phyloP scores from a whole-genome alignment of 768 basidiomycete genomes.

The Lactifluus subvellereus region DNA sequence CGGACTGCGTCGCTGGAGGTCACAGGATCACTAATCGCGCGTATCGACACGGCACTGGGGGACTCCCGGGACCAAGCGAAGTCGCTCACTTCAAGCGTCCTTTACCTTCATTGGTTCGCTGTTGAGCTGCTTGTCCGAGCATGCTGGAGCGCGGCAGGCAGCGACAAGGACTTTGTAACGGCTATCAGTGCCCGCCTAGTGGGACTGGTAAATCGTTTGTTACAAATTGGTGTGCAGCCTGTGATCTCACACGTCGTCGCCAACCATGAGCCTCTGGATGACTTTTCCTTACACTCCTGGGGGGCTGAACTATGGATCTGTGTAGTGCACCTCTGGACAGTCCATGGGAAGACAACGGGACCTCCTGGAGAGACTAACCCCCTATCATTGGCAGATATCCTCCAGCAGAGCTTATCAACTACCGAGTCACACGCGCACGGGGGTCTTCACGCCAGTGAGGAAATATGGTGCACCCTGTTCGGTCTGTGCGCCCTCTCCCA shows the following conservation, averaged over 20 bases:
- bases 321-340: slow-evolving; percentile 43
- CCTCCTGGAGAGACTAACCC: slow-evolving; percentile 29
- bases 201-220: slow-evolving; percentile 35
- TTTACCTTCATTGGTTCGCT: slow-evolving; percentile 20
- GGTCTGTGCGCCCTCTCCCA: slow-evolving; percentile 71
- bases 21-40: slow-evolving; percentile 18
- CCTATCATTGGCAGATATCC: slow-evolving; percentile 38
- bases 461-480: slow-evolving; percentile 66
- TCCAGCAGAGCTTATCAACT: slow-evolving; percentile 35
- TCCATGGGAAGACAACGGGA: slow-evolving; percentile 17
- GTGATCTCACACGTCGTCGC: slow-evolving; percentile 38
- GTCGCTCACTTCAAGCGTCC: not conserved
- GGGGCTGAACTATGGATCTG: slow-evolving; percentile 71
- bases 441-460: slow-evolving; percentile 50
- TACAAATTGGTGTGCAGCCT: slow-evolving; percentile 47
- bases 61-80: not conserved
- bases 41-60: slow-evolving; percentile 12
- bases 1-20: slow-evolving; percentile 17
- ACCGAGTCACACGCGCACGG: slow-evolving; percentile 24
- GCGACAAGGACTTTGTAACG: slow-evolving; percentile 7
- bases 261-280: slow-evolving; percentile 32
- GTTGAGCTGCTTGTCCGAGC: slow-evolving; percentile 18
- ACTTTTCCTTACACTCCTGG: slow-evolving; percentile 36
- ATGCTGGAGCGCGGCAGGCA: not conserved
- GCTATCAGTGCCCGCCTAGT: slow-evolving; percentile 5